phyloP scores from a whole-genome alignment of 257 asterid genomes.

The Salvia miltiorrhiza region DNA sequence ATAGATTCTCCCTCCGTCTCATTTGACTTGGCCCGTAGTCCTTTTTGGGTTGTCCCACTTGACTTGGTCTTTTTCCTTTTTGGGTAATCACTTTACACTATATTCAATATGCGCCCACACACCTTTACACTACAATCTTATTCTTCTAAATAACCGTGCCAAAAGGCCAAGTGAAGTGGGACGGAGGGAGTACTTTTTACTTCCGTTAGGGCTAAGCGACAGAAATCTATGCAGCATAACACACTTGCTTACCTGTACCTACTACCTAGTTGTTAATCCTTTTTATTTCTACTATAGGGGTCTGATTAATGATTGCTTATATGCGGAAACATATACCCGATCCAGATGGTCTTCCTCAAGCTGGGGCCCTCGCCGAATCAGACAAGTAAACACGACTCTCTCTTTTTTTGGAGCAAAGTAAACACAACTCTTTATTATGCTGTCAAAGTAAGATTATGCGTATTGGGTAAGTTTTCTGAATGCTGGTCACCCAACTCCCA shows the following conservation, averaged over 20 bases:
- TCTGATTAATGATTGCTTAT: slow-evolving; percentile 71
- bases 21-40: too few relatives aligned
- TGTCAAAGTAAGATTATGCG: neutral
- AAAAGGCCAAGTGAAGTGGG: too few relatives aligned
- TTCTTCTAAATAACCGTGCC: too few relatives aligned
- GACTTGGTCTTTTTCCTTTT: too few relatives aligned
- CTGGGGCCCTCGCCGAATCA: slow-evolving; percentile 95
- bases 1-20: too few relatives aligned
- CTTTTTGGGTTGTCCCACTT: too few relatives aligned
- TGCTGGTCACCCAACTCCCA: neutral
- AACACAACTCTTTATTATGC: slow-evolving; percentile 22
- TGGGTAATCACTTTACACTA: too few relatives aligned
- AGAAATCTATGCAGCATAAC: neutral
- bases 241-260: neutral
- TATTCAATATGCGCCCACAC: too few relatives aligned
- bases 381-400: slow-evolving; percentile 47
- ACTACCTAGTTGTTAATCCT: slow-evolving; percentile 13
- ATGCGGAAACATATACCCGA: slow-evolving; percentile 78
- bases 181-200: slow-evolving; percentile 10
- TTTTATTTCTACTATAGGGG: slow-evolving; percentile 48
- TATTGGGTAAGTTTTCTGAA: slow-evolving; percentile 2
- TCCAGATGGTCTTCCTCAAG: slow-evolving; percentile 93
- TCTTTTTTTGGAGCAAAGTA: slow-evolving; percentile 39
- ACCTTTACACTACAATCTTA: too few relatives aligned
- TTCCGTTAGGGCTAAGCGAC: neutral